Evolutionary conservation across 2,329 filamentous ascomycete genomes (phyloP), one percentile per base, ranked within the genome.

Genomic region (Phoma sp.): DNA sequence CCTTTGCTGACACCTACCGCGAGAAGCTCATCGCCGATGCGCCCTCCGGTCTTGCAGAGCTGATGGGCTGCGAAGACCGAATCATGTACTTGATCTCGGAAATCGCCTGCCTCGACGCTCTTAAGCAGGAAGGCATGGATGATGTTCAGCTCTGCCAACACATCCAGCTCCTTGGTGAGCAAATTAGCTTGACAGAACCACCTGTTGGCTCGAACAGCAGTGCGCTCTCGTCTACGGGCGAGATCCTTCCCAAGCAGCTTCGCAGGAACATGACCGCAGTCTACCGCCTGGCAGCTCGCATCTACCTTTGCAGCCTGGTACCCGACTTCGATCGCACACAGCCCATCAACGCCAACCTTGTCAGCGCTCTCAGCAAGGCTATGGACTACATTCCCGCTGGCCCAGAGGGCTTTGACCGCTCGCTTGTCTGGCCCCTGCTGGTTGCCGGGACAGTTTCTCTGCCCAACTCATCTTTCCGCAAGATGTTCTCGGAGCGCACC

Each of bases 21-120:
- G 89, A 95, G 74, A 96, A 97, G 82, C 91, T 96, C 74, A 84
- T 96, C 45, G 79, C 75, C 42, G 78, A 80, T 20, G 77, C 82
- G 5, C 78, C 80, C 2, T 90, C 91, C 9, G 95, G 95, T 10
- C 84, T 99, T 30, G 87, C 89, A 47, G 92, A 96, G 79, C 84
- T 98, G 45, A 98, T 98, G 93, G 95, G 95, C 64, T 98, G 95
- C 75, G 93, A 98, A 61, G 95, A 99, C 77, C 87, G 88, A 18
- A 90, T 98, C 77, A 97, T 99, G 92, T 98, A 96, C 76, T 83
- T 98, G 67, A 96, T 99, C 73, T 96, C 92, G 2, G 95, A 99
- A 78, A 96, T 98, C 67, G 91, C 93, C 48, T 98, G 95, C 76
- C 86, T 99, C 47, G 95, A 98, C 74, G 90, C 91, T 3, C 85